Conservation (phyloP, 345 rosid species). For the Eucalyptus cladocalyx region DNA sequence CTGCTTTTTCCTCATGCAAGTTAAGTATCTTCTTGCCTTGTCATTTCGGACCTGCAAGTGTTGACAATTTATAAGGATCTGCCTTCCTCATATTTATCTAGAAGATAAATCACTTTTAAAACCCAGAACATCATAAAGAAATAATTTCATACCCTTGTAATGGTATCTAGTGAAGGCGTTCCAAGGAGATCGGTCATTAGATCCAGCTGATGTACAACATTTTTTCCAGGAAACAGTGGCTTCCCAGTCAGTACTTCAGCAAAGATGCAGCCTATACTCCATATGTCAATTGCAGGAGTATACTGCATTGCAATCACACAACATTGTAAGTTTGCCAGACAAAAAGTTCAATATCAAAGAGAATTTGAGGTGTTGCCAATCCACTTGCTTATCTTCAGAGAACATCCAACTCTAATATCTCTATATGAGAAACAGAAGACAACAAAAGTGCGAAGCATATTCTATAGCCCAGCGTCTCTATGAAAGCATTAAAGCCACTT, state of each 20-base stretch:
- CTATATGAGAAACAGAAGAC: not conserved
- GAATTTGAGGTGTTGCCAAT: not conserved
- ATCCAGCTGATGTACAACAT: conserved; percentile 95
- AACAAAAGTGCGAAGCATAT: not conserved
- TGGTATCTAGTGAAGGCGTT: conserved; percentile 85
- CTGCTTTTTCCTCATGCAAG: conserved; percentile 90
- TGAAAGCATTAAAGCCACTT: not conserved
- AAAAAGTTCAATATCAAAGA: not conserved
- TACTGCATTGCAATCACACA: conserved; percentile 30
- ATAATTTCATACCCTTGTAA: conserved; percentile 47
- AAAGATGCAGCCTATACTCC: conserved; percentile 98
- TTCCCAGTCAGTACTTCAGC: conserved; percentile 86
- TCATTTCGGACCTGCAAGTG: conserved; percentile 72
- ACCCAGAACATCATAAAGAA: not conserved
- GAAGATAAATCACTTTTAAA: not conserved
- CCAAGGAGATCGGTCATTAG: conserved; percentile 96
- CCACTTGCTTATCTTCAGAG: not conserved
- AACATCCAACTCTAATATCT: not conserved
- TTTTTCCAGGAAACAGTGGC: conserved; percentile 92
- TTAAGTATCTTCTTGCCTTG: conserved; percentile 86
- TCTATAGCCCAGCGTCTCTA: not conserved
- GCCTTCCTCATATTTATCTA: not conserved
- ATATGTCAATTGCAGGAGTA: conserved; percentile 93
- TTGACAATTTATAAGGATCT: not conserved
- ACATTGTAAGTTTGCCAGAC: not conserved